phyloP scores from a whole-genome alignment of 805 yeast species.

The Alloascoidea hylecoeti region DNA sequence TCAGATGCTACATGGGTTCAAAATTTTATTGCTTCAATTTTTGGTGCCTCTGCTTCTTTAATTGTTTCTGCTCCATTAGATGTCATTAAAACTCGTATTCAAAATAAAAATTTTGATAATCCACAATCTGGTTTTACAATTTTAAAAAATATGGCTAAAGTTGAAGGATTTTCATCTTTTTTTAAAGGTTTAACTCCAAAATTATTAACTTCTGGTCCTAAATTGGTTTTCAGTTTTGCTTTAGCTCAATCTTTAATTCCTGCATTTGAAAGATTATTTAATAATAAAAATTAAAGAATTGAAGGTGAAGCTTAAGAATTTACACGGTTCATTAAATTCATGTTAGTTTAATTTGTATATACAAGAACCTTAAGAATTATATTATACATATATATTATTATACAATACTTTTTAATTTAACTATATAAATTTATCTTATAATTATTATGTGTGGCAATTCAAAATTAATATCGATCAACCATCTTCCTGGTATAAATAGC shows the following conservation, averaged over 20 bases:
- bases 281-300: conserved; percentile 12
- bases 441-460: too few species aligned
- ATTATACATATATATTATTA: too few species aligned
- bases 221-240: conserved; percentile 95
- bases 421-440: too few species aligned
- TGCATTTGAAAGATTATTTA: conserved; percentile 69
- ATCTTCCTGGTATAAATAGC: too few species aligned
- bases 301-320: too few species aligned
- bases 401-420: too few species aligned
- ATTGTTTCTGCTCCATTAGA: conserved; percentile 96
- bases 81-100: conserved; percentile 96
- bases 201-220: conserved; percentile 94
- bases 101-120: conserved; percentile 89
- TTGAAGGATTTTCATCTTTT: conserved; percentile 82
- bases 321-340: too few species aligned
- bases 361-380: too few species aligned
- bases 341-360: too few species aligned
- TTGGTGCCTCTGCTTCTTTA: conserved; percentile 94
- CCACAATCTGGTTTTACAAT: conserved; percentile 91
- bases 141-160: conserved; percentile 81
- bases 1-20: conserved; percentile 88
- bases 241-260: conserved; percentile 95
- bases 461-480: too few species aligned
- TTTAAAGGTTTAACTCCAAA: conserved; percentile 97
- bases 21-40: conserved; percentile 87